Evolutionary conservation across 2,329 filamentous ascomycete species (phyloP), one percentile per base, ranked within the genome.

Genomic region (Teratosphaeria viscida): DNA sequence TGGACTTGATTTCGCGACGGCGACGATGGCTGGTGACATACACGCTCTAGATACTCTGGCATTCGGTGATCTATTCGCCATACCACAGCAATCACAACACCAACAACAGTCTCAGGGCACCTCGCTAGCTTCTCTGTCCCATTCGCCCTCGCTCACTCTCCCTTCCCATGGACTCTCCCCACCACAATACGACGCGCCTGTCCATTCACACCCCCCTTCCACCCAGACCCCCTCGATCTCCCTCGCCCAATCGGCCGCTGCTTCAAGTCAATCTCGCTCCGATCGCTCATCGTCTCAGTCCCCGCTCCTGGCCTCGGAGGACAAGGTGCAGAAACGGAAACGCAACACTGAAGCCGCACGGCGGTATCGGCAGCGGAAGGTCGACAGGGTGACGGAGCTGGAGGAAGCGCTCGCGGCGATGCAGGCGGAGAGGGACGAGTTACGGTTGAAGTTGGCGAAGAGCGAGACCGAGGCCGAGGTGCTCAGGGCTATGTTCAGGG

Each of bases 341-440:
- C 81, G 83, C 62, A 89, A 89, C 72, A 89, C 85, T 14, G 78
- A 87, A 62, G 86, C 86, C n/a, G 86, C 86, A 34, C 81, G 85
- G 62, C 85, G 86, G 62, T 89, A 88, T 69, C 83, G 86, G 29
- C 85, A 89, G 70, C 87, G 86, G 71, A 82, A 85, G 54, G 78
- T 88, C 37, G 85, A 89, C 66, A 83, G 85, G 62, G 82, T 88
- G 71, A 74, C 74, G 29, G 81, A 83, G 62, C 77, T 89, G 35
- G 85, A 89, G 71, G 71, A 74, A 8, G 79, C 82, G 23, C 74
- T 89, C 52, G 79, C 79, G 54, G 78, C 81, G 52, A 79, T 85
- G 68, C 81, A 81, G 60, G 72, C 78, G 55, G 86, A 89, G 68
- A 75, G 85, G 19, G 85, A 89, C 66, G 83, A 83, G 16, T 71